phyloP scores from a whole-genome alignment of 2,329 filamentous ascomycete species.

The Colletotrichum neosansevieriae region DNA sequence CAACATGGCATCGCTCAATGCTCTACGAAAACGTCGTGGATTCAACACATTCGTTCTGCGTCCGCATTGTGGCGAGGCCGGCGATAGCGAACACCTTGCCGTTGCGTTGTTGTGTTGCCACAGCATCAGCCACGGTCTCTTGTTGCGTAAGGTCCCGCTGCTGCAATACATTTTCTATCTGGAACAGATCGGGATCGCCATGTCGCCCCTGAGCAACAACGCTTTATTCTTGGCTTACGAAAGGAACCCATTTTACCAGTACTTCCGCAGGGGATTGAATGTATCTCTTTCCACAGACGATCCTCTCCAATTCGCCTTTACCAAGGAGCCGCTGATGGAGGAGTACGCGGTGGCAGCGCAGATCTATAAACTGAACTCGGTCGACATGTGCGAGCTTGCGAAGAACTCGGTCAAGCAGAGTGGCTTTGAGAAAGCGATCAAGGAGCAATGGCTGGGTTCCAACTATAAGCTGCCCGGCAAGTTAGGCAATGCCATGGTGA shows the following conservation, averaged over 20 bases:
- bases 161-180: constrained; percentile 98
- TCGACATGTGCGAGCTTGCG: constrained; percentile 98
- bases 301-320: constrained; percentile 97
- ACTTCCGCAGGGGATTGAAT: constrained; percentile 94
- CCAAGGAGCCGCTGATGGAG: constrained; percentile 97
- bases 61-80: constrained; percentile 96
- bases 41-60: constrained; percentile 96
- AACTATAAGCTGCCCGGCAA: constrained; percentile 84
- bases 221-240: constrained; percentile 96
- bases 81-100: constrained; percentile 95
- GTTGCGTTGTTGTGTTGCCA: constrained; percentile 93
- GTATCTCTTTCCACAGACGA: constrained; percentile 97
- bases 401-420: constrained; percentile 97
- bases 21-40: constrained; percentile 88
- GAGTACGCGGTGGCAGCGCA: constrained; percentile 98
- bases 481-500: constrained; percentile 89
- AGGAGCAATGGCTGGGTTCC: constrained; percentile 89
- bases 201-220: constrained; percentile 99
- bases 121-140: constrained; percentile 94
- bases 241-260: constrained; percentile 94
- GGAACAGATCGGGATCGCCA: constrained; percentile 97
- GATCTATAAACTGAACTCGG: constrained; percentile 96
- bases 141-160: constrained; percentile 92
- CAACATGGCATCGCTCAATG: constrained; percentile 92
- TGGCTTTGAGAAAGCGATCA: constrained; percentile 89